Evolutionary conservation across 1,284 basidiomycete genomes (phyloP), one percentile per base, ranked within the genome.

Genomic region (Prillingera fragicola): DNA sequence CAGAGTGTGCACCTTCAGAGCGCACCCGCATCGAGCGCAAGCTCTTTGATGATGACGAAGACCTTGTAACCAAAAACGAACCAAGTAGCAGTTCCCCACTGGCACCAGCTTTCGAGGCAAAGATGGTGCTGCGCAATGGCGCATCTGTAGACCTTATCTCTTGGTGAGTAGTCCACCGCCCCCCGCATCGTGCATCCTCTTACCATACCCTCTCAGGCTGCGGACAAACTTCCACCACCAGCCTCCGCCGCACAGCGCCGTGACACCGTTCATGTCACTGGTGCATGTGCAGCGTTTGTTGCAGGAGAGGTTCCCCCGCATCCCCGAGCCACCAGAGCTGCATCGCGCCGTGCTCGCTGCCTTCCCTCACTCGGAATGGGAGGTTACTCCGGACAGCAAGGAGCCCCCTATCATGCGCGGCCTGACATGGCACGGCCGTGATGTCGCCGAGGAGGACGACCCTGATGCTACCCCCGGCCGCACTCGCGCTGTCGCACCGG

Each of bases 201-300:
- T n/a, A n/a, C n/a, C n/a, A n/a, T n/a, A n/a, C n/a, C n/a, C n/a
- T 40, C 17, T 17, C 42, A 69, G 66, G 66, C 54, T 69, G 13
- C 60, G 64, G 18, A 65, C 61, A 28, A 69, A 69, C 53, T 69
- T 69, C 43, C 63, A 67, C 40, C 63, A 69, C 45, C 54, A 62
- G 23, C 62, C 63, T 9, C 56, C 59, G 17, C 54, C 56, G 15
- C 62, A 64, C 42, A 60, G 55, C 18, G 46, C 55, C 14, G 44
- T 62, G 24, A 62, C 61, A 5, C 59, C 60, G 2, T 59, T 57
- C 24, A 65, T 65, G 59, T 62, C 63, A 8, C 54, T 67, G 12
- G 62, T 59, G 18, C 62, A 59, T 24, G 58, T 69, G 26, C 62
- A 63, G 12, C 56, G 57, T 14, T 51, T 69, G 12, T 49, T 69